phyloP scores from a whole-genome alignment of 1,139 yeast genomes.

The Zygoascus sp. region DNA sequence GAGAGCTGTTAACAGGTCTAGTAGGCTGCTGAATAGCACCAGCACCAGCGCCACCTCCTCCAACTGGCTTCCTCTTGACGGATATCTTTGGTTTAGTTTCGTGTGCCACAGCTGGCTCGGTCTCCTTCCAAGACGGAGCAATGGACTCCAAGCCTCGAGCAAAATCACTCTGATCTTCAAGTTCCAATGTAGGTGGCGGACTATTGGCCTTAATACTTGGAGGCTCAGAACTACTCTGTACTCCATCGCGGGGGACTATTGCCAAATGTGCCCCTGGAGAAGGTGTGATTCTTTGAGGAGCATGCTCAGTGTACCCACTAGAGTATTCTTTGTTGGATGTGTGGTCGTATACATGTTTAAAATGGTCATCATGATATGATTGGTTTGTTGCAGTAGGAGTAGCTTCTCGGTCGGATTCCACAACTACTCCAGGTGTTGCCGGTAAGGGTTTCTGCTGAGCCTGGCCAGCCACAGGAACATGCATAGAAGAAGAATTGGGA shows the following conservation, averaged over 20 bases:
- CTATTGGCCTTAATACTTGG: neutral
- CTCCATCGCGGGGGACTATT: neutral
- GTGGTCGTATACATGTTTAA: neutral
- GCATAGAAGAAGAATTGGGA: neutral
- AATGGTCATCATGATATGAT: neutral
- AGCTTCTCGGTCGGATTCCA: neutral
- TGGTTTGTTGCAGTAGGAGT: neutral
- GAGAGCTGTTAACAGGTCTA: neutral
- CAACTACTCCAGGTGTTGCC: neutral
- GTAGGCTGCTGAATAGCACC: no score
- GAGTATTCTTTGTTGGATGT: neutral
- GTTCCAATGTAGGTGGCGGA: neutral
- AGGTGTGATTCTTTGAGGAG: neutral
- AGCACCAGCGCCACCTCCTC: slow-evolving; percentile 1
- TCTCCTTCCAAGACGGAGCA: slow-evolving; percentile 15
- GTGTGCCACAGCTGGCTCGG: neutral
- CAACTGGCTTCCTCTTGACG: slow-evolving; percentile 11
- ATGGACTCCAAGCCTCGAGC: slow-evolving; percentile 12
- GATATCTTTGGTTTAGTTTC: neutral
- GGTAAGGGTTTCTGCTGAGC: slow-evolving; percentile 5
- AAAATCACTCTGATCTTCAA: slow-evolving; percentile 8
- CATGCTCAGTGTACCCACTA: neutral
- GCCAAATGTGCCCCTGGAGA: neutral
- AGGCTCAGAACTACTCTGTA: neutral
- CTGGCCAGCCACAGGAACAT: no score